Conservation (phyloP, 2,329 filamentous ascomycete genomes). For the Fusarium sp. region DNA sequence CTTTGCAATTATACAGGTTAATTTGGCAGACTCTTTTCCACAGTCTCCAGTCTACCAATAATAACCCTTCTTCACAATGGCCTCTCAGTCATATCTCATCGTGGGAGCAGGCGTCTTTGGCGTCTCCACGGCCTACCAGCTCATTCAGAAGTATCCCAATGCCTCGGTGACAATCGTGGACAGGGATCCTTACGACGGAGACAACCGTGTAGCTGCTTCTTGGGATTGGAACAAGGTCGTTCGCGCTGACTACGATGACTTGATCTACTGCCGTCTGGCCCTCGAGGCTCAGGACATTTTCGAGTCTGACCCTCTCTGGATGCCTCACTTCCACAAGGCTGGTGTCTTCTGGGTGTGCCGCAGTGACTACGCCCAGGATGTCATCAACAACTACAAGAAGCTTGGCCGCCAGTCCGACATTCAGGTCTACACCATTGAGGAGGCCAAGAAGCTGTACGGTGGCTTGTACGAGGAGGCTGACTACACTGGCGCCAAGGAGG, state of each 20-base stretch:
- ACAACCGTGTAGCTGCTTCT: constrained; percentile 68
- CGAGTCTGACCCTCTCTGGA: constrained; percentile 67
- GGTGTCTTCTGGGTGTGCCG: constrained; percentile 70
- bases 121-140: constrained; percentile 73
- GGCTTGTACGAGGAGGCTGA: constrained; percentile 72
- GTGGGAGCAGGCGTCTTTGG: constrained; percentile 76
- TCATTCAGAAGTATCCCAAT: constrained; percentile 63
- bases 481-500: constrained; percentile 68
- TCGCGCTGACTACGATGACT: constrained; percentile 57
- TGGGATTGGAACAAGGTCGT: constrained; percentile 63
- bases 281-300: constrained; percentile 75
- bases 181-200: constrained; percentile 63
- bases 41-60: constrained; percentile 26
- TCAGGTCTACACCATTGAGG: constrained; percentile 59
- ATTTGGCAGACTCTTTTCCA: constrained; percentile 19
- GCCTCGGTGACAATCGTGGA: constrained; percentile 69
- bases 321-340: constrained; percentile 68
- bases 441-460: constrained; percentile 63
- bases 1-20: background rate
- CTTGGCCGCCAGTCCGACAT: constrained; percentile 57
- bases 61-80: constrained; percentile 31
- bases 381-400: constrained; percentile 65
- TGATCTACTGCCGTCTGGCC: constrained; percentile 72
- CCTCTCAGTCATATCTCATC: constrained; percentile 63
- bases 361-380: constrained; percentile 62